These are phyloP conservation scores for Colletotrichum sp. DNA, from an alignment of 2,329 filamentous ascomycete species.

Conservation along the genomic window DNA sequence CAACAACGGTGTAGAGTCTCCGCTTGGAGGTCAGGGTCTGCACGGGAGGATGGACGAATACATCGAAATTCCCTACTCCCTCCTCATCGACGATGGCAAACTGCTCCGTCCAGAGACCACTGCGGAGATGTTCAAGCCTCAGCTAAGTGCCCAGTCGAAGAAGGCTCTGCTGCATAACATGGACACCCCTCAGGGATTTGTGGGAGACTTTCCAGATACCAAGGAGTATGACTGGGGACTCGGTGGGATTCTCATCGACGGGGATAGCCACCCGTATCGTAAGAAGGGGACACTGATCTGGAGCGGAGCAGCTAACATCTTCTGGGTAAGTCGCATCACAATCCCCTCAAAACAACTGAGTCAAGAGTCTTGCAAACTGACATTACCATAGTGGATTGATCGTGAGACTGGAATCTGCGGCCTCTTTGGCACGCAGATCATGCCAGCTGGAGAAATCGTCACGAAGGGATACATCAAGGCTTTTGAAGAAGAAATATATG, in stretches of 20 bases:
- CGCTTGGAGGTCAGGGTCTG: constrained; percentile 38
- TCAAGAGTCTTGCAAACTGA: not conserved
- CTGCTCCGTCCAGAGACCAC: constrained; percentile 47
- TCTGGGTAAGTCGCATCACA: constrained; percentile 42
- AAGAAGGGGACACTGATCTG: constrained; percentile 44
- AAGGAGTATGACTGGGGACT: constrained; percentile 43
- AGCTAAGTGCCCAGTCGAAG: constrained; percentile 32
- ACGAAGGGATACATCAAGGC: constrained; percentile 34
- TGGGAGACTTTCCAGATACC: constrained; percentile 33
- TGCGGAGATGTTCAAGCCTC: constrained; percentile 49
- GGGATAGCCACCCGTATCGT: constrained; percentile 37
- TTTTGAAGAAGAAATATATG: constrained; percentile 45
- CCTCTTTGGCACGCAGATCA: constrained; percentile 44
- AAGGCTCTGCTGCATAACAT: constrained; percentile 28
- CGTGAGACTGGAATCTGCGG: constrained; percentile 41
- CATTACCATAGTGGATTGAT: constrained; percentile 29
- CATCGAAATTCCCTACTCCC: constrained; percentile 45
- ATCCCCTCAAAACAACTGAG: not conserved
- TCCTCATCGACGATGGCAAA: constrained; percentile 49
- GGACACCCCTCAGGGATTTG: constrained; percentile 25
- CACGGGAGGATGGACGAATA: constrained; percentile 43
- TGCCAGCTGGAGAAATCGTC: constrained; percentile 41
- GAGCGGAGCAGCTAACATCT: constrained; percentile 49
- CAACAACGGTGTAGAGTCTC: constrained; percentile 17
- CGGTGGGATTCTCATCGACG: constrained; percentile 43